Evolutionary conservation across 2,329 filamentous ascomycete species (phyloP), one percentile per base, ranked within the genome.

Genomic region (Ceratocystis cubensis): DNA sequence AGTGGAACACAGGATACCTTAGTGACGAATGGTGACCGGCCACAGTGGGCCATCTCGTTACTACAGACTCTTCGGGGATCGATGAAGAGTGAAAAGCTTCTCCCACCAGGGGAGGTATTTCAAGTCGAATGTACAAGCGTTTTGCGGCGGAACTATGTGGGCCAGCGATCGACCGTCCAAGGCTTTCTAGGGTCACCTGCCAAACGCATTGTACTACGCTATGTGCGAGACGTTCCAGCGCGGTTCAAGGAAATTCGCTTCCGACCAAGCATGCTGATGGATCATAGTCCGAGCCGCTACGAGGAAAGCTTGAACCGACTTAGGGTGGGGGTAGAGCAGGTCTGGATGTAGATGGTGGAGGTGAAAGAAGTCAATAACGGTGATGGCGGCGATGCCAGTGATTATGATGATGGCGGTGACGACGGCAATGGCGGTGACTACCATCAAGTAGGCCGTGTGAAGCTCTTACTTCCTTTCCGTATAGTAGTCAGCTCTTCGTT

Each of bases 91-190:
- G 78, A 82, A 41, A 91, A 91, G 72, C 78, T 92, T 1, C 76
- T 90, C 61, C 88, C 88, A 1, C 88, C 88, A 0, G 88, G 88
- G 0, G 88, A 92, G 73, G 86, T 91, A 0, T 91, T 91, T 71
- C 78, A 85, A 1, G 80, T 91, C 1, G 87, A 90, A 75, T 86
- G 81, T 28, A 84, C 84, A 72, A 79, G 80, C 7, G 87, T 89
- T 3, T 76, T 91, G 68, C 80, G 88, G 70, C 77, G 87, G 13
- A 84, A 88, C 71, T 41, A 63, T 20, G 64, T n/a, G 7, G 48
- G 48, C n/a, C 61, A 62, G 25, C 56, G 7, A n/a, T 61, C 65
- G 20, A 65, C 62, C 1, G 61, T 61, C 22, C 64, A 68, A 48
- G 84, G 86, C 0, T 88, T 88, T 56, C 71, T 81, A 71, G 86